Evolutionary conservation across 371 early-diverging fungal genomes (phyloP), one percentile per base, ranked within the genome.

Genomic region (Rhizopus delemar): DNA sequence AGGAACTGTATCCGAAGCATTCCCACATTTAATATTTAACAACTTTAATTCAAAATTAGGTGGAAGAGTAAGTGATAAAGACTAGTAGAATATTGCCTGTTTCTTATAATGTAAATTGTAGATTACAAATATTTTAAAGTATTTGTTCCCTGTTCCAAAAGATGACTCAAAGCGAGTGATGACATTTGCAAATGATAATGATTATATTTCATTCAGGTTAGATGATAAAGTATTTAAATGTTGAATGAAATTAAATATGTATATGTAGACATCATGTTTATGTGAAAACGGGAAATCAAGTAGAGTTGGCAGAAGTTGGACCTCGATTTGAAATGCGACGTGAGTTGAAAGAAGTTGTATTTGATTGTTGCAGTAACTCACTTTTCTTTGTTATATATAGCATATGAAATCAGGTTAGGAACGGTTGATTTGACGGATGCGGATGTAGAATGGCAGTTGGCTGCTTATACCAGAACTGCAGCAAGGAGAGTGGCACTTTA

Each of bases 71-170:
- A 79, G 77, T 66, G 22, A 22, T 2, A 22, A 22, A 22, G 22
- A 22, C n/a, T 2, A 13, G 22, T 22, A 11, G 9, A 16, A 34
- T 12, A 4, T 46, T 54, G 32, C 2, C 13, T 53, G 11, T 29
- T 43, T 22, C 41, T 9, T 50, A 0, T 22, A 22, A 22, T 22
- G 22, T 22, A 22, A 22, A 22, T 22, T 22, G 22, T 71, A 89
- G 89, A 84, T 90, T 38, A 83, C 85, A 50, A 94, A 90, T 71
- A 92, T 97, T 45, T 74, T 98, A 48, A 96, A 96, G 74, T 94
- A 91, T 70, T 78, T 98, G 62, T 98, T 97, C 78, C 97, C 98
- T 3, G 94, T 97, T 31, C 99, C 98, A 15, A 98, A 95, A 80
- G 92, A 89, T 57, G 98, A 98, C 65, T 87, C 88, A 68, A 95